These are phyloP conservation scores for Batrachochytrium dendrobatidis DNA, from an alignment of 371 early-diverging fungal species.

Conservation along the genomic window DNA sequence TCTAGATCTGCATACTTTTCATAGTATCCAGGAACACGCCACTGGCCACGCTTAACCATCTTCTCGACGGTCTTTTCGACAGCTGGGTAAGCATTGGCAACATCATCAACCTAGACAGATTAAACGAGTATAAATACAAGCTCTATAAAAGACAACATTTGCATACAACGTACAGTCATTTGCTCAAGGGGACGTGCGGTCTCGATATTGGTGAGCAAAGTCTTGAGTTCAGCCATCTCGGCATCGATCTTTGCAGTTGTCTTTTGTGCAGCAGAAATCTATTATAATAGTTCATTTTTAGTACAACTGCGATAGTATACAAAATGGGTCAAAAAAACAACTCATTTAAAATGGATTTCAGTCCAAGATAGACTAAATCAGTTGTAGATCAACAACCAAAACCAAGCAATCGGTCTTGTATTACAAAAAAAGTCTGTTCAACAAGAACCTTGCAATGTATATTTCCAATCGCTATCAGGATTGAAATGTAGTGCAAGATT, in stretches of 20 bases:
- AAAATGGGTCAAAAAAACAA: no score
- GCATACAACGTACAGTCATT: slow-evolving; percentile 86
- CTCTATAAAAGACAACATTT: no score
- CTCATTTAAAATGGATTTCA: no score
- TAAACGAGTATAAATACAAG: background rate
- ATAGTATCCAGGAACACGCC: slow-evolving; percentile 88
- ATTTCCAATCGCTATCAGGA: no score
- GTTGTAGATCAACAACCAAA: no score
- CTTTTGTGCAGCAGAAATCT: slow-evolving; percentile 80
- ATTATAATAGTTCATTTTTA: slow-evolving; percentile 2
- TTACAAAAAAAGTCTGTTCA: no score
- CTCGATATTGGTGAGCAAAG: slow-evolving; percentile 88
- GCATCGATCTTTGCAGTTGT: slow-evolving; percentile 77
- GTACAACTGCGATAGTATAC: no score
- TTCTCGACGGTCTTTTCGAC: slow-evolving; percentile 80
- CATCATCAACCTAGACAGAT: slow-evolving; percentile 76
- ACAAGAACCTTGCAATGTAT: no score
- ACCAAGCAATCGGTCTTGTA: no score
- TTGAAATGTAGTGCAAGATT: no score
- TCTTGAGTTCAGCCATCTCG: slow-evolving; percentile 81
- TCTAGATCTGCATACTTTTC: slow-evolving; percentile 72
- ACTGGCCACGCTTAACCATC: slow-evolving; percentile 84
- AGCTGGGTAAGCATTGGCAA: slow-evolving; percentile 87
- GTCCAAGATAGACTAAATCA: no score
- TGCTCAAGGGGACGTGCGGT: slow-evolving; percentile 88